A percentile compares a stretch with the other conserved stretches of the same genome.
These are phyloP conservation scores for Tuber umbilicatum DNA, from an alignment of 495 filamentous ascomycete species.

Conservation along the genomic window DNA sequence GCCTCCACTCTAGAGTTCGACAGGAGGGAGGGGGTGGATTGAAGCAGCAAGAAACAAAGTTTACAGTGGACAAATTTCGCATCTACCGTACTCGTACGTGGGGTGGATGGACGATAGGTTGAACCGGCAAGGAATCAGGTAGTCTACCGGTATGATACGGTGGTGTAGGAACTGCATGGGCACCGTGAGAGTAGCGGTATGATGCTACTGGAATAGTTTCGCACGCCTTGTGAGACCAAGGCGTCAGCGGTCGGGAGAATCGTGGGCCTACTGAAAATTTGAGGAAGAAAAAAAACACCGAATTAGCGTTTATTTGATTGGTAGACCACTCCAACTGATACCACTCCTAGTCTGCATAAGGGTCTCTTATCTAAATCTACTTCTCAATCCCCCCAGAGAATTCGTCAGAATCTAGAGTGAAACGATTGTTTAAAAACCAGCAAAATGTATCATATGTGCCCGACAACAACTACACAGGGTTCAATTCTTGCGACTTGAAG, in stretches of 20 bases:
- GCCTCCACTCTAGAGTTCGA: neutral
- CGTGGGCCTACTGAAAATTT: neutral
- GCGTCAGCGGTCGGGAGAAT: neutral
- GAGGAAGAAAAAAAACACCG: neutral
- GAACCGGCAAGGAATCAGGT: neutral
- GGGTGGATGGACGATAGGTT: neutral
- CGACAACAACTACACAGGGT: too few relatives aligned
- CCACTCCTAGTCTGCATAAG: too few relatives aligned
- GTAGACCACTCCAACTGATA: neutral
- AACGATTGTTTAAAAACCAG: neutral
- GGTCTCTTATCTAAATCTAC: too few relatives aligned
- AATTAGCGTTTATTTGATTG: neutral
- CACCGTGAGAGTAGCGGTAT: neutral
- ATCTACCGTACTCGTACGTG: neutral
- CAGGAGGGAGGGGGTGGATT: neutral
- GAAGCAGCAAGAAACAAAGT: neutral
- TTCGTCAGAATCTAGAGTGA: neutral
- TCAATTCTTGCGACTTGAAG: neutral
- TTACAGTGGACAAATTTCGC: neutral
- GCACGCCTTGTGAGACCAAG: neutral
- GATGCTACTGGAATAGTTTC: neutral
- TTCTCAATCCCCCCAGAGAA: neutral
- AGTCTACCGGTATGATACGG: neutral
- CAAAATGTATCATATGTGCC: neutral
- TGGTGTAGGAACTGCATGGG: neutral